Base-by-base conservation (phyloP, 208 protist genomes). In the Wallacemonas rigidus region DNA sequence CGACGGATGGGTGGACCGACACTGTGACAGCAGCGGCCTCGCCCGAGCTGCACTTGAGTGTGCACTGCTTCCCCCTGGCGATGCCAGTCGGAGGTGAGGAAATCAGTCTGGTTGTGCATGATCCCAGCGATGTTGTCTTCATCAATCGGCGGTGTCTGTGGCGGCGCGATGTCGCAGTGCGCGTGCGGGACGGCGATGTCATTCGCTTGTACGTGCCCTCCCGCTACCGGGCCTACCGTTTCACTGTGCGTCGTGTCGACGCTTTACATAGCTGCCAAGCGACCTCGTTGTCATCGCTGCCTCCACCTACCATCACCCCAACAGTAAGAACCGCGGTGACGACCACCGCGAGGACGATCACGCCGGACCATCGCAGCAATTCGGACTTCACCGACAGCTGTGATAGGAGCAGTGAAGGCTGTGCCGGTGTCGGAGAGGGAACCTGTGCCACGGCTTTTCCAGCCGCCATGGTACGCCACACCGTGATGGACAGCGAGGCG, bases 61-160 rank as follows among this genome's bases (percentile, higher is more conserved):
- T 56, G 8, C 51, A 56, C 51, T 56, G 51, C n/a, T 9, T 6
- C 5, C 14, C 45, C 8, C 8, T 12, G 6, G 11, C 26, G 53
- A 58, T n/a, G 53, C 53, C 53, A 36, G 11, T 7, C 14, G n/a
- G 26, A n/a, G 8, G 6, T 41, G 60, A 45, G 60, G 4, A 3
- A 6, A 14, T 65, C 5, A 65, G 41, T 1, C 4, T 65, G 36
- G 60, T 65, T 12, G 60, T 35, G 40, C 43, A 65, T 41, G 17
- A 45, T 8, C 40, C 8, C 3, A 4, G 15, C 4, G 60, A 65
- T 50, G 38, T 48, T 3, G 36, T 65, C n/a, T 4, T 51, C 3
- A n/a, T 48, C 12, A 65, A 65, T 35, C 41, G 60, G 5, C 60
- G 40, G n/a, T 65, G 60, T n/a, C 9, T 50, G 60, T 48, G 36